Base-by-base conservation (phyloP, 1,284 basidiomycete species). In the Microbotryum silenes-acaulis region DNA sequence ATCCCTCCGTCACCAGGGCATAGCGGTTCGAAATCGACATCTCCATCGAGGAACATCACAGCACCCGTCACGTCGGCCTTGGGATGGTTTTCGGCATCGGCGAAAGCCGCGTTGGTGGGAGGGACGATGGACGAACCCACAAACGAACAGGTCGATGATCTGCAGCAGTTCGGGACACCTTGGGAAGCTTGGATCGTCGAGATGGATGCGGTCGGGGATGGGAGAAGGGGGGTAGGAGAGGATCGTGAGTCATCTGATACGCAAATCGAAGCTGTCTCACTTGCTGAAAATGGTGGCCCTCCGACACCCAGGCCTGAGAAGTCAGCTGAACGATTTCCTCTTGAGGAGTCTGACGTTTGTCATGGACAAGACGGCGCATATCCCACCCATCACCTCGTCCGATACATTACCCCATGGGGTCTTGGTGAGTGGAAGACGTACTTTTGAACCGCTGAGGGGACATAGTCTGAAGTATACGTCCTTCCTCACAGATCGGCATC, bases 241-340 rank as follows among this genome's bases (percentile, higher is more conserved):
- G 64, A 66, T 31, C 54, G 64, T 61, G 37, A 48, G 64, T 57
- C n/a, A 16, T 20, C 14, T 46, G n/a, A 20, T 45, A 10, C n/a
- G 20, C 25, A 3, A 2, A 21, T n/a, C 27, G 16, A 8, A 12
- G 46, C 8, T 12, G 20, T 4, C 10, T 10, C 10, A 10, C 29
- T 5, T 10, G 12, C 20, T 50, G 31, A n/a, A 42, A 3, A 16
- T 51, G 31, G 18, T 42, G 31, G n/a, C 27, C 9, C 31, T 31
- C 46, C 37, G 9, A 21, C 6, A 31, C 7, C 21, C 60, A 66
- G 65, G 55, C 23, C 51, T 65, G 1, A 63, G 63, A 18, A 44
- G 59, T 1, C 63, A 67, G 46, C 61, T 67, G 9, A 59, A 65
- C 59, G 66, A 67, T 47, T 67, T 67, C 25, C 52, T 65, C 4